Base-by-base conservation (phyloP, 2,329 filamentous ascomycete genomes). In the Trichoderma polysporum region DNA sequence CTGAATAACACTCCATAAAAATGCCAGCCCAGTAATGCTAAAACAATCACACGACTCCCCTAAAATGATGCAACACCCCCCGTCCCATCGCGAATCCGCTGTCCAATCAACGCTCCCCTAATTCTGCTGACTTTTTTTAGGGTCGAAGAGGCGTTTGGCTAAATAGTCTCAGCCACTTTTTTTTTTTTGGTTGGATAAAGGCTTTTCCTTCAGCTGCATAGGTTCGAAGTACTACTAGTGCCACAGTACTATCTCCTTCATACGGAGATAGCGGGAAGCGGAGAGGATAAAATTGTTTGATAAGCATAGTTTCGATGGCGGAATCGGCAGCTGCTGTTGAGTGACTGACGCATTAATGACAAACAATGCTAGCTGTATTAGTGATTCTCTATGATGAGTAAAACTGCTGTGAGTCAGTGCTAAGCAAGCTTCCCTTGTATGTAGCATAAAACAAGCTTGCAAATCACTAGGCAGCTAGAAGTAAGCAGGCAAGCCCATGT, bases 31-130 rank as follows among this genome's bases (percentile, higher is more conserved):
- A 22, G 22, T 49, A 27, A 19, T 49, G 47, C 19, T 50, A 50
- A 61, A 27, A 15, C 5, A 25, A 31, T 50, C 39, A 33, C 39
- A 33, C 27, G 27, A 27, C n/a, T n/a, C n/a, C 56, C 33, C 25
- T 15, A 10, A 54, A 53, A 63, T 63, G 60, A 63, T 63, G 60
- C 60, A 63, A 63, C 41, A 10, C 41, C 29, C 41, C 57, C 41
- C 41, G 29, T 29, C 5, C 41, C 45, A 61, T 41, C 59, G 35
- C 49, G 35, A 54, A 19, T 49, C 27, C 17, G 13, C 13, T n/a
- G 49, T 41, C 60, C 60, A 63, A 63, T 63, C 60, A 53, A 33
- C 49, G 10, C 10, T n/a, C 17, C 3, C 4, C 25, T 15, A 63
- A 25, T 63, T 63, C 49, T 47, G 60, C 60, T 63, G 60, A 63